phyloP scores from a whole-genome alignment of 176 grass and related monocot genomes.

The Calamus simplicifolius region DNA sequence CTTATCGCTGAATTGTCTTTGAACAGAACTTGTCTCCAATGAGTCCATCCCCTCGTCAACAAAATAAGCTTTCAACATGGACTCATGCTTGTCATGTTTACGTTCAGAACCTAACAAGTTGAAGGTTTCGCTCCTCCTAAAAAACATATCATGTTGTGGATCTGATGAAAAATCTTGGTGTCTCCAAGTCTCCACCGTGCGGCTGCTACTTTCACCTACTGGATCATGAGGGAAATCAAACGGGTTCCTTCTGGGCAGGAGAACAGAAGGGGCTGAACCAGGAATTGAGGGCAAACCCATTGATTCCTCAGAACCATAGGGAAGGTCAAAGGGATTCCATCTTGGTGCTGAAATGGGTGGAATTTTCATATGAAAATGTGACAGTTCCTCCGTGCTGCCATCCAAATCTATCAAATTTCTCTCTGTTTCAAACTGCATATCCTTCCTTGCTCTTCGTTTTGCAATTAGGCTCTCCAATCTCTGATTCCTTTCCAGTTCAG shows the following conservation, averaged over 20 bases:
- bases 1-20: constrained; percentile 56
- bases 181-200: constrained; percentile 27
- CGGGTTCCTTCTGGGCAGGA: constrained; percentile 51
- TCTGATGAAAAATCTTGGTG: constrained; percentile 20
- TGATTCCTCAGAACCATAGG: constrained; percentile 48
- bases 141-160: constrained; percentile 51
- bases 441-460: constrained; percentile 78
- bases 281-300: constrained; percentile 24
- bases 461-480: constrained; percentile 86
- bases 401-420: constrained; percentile 39
- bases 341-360: constrained; percentile 49
- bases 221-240: constrained; percentile 73
- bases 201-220: constrained; percentile 19
- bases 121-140: constrained; percentile 75
- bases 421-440: constrained; percentile 54
- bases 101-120: constrained; percentile 43
- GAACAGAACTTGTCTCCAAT: constrained; percentile 27
- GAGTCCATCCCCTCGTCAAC: constrained; percentile 31
- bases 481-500: constrained; percentile 84
- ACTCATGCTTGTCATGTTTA: constrained; percentile 34
- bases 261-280: constrained; percentile 80
- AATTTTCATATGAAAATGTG: constrained; percentile 41
- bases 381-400: constrained; percentile 37
- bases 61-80: constrained; percentile 60
- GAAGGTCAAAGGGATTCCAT: constrained; percentile 77